phyloP scores from a whole-genome alignment of 192 early-diverging fungal genomes.

The Endogone sp. region DNA sequence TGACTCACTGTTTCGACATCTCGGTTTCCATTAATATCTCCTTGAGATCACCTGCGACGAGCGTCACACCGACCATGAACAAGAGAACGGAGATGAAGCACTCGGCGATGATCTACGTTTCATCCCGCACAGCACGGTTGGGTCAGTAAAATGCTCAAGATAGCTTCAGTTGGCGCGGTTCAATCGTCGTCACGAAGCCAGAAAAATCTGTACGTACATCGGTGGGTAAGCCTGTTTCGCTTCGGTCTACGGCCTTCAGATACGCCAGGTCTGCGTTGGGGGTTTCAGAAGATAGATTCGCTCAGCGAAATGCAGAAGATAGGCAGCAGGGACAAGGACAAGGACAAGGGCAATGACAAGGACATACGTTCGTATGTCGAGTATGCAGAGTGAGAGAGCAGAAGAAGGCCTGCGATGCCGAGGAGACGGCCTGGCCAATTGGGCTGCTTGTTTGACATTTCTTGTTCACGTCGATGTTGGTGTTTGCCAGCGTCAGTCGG shows the following conservation, averaged over 20 bases:
- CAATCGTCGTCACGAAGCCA: too few relatives aligned
- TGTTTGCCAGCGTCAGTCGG: too few relatives aligned
- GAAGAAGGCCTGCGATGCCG: constrained; percentile 33
- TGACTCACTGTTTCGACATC: constrained; percentile 53
- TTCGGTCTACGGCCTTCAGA: constrained; percentile 45
- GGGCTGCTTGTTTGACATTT: too few relatives aligned
- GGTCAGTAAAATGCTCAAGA: too few relatives aligned
- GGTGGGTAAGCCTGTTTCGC: constrained; percentile 33
- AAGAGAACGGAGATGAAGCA: constrained; percentile 41
- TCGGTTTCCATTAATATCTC: constrained; percentile 55
- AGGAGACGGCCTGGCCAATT: constrained; percentile 20
- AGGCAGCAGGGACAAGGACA: too few relatives aligned
- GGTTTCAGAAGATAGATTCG: too few relatives aligned
- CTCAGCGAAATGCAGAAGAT: too few relatives aligned
- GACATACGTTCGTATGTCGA: constrained; percentile 52
- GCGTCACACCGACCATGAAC: constrained; percentile 41
- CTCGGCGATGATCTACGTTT: constrained; percentile 51
- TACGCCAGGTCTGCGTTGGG: constrained; percentile 43
- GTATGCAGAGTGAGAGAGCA: constrained; percentile 47
- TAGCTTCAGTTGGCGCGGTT: too few relatives aligned
- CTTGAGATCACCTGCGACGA: constrained; percentile 52
- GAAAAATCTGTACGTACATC: constrained; percentile 48
- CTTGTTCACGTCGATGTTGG: too few relatives aligned
- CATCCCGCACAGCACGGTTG: too few relatives aligned
- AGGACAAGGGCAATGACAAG: too few relatives aligned